These are phyloP conservation scores for Aspergillus alliaceus DNA, from an alignment of 2,329 filamentous ascomycete genomes.

Conservation along the genomic window DNA sequence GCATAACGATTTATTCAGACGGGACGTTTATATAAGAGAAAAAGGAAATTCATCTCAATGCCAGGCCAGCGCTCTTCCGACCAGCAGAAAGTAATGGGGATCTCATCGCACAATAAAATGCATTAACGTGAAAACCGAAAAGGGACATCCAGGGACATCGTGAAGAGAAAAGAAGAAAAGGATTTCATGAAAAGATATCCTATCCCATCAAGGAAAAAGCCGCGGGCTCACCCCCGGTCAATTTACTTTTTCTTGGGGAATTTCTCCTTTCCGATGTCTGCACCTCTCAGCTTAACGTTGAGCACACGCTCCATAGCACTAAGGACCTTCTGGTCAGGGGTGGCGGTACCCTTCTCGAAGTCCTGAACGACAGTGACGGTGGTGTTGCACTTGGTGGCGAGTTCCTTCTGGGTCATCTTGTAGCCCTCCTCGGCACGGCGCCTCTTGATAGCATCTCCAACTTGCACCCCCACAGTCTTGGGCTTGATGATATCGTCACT, in stretches of 20 bases:
- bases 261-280: constrained; percentile 80
- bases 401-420: constrained; percentile 92
- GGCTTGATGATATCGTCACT: constrained; percentile 97
- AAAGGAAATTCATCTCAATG: constrained; percentile 15
- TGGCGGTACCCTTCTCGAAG: constrained; percentile 77
- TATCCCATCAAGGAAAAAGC: constrained; percentile 23
- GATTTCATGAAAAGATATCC: constrained; percentile 5
- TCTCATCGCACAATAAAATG: constrained; percentile 16
- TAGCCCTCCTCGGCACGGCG: constrained; percentile 79
- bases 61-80: constrained; percentile 35
- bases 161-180: constrained; percentile 20
- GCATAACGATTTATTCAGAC: constrained; percentile 1
- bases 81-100: constrained; percentile 26
- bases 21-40: constrained; percentile 2
- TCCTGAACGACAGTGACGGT: constrained; percentile 76
- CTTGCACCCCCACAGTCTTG: constrained; percentile 79
- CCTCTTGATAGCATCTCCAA: constrained; percentile 79
- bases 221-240: constrained; percentile 27
- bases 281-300: constrained; percentile 83
- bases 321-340: constrained; percentile 82
- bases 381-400: constrained; percentile 86
- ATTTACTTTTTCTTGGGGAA: constrained; percentile 71
- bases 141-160: constrained; percentile 23
- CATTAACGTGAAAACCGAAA: constrained; percentile 20
- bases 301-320: constrained; percentile 76